Conservation (phyloP, 148 eudicot species). For the Diospyros kaki region DNA sequence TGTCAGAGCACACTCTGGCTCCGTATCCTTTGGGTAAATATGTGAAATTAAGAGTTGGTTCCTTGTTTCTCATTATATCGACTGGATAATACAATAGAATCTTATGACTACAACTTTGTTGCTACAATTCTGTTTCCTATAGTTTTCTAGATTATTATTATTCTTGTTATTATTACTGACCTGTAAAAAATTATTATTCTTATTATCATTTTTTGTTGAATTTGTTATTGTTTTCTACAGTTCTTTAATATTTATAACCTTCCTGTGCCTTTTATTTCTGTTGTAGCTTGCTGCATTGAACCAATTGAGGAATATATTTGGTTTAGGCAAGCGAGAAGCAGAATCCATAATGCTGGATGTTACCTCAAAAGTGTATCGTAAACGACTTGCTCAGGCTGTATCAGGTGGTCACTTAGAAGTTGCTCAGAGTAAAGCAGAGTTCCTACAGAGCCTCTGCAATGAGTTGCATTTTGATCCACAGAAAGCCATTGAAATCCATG, state of each 20-base stretch:
- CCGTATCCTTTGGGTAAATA: neutral
- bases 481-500: constrained; percentile 80
- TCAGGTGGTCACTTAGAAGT: constrained; percentile 68
- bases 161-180: no score
- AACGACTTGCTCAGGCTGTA: constrained; percentile 67
- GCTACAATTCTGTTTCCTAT: no score
- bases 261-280: constrained; percentile 6
- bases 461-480: constrained; percentile 70
- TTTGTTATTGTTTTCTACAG: neutral
- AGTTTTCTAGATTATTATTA: no score
- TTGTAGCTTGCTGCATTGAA: constrained; percentile 73
- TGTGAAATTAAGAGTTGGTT: neutral
- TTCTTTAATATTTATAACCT: constrained; percentile 2
- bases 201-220: no score
- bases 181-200: no score
- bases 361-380: constrained; percentile 75
- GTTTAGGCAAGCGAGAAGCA: constrained; percentile 86
- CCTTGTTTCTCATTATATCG: neutral
- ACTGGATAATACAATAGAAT: neutral
- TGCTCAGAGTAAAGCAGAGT: constrained; percentile 92
- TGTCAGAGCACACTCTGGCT: neutral
- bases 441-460: constrained; percentile 77
- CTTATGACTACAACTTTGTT: no score
- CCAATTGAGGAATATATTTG: constrained; percentile 89
- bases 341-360: constrained; percentile 70